Percentiles rank a stretch among this genome's conserved stretches.
Conservation (phyloP, 1,139 yeast species). For the Casaregolazyma lundiana region DNA sequence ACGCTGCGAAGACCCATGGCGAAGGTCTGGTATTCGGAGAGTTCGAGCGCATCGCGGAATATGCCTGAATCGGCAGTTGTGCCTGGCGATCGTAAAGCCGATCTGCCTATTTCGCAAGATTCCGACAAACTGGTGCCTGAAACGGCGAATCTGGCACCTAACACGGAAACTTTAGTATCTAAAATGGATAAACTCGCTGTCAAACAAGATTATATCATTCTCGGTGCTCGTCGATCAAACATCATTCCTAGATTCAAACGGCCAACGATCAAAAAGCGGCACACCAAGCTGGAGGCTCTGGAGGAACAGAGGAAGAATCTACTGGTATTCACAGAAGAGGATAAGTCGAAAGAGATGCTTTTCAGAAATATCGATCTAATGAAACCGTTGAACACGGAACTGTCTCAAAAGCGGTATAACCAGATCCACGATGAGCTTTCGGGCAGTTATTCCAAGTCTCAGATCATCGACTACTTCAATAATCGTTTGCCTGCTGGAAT, state of each 20-base stretch:
- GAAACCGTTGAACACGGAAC: constrained; percentile 28
- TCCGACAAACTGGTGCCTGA: no score
- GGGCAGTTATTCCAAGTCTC: constrained; percentile 32
- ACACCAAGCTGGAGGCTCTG: constrained; percentile 20
- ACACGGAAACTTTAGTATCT: no score
- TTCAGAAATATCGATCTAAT: constrained; percentile 31
- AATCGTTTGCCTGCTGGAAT: constrained; percentile 1
- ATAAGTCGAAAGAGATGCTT: constrained; percentile 28
- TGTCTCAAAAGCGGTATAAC: constrained; percentile 32
- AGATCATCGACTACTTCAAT: constrained; percentile 28
- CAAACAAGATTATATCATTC: constrained; percentile 21
- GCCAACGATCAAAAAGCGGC: constrained; percentile 9
- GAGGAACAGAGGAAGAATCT: constrained; percentile 30
- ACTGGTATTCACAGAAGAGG: constrained; percentile 31
- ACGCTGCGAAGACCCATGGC: background rate
- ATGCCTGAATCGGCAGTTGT: background rate
- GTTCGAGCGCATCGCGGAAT: background rate
- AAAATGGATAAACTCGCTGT: background rate
- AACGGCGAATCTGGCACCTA: no score
- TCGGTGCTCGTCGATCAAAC: constrained; percentile 26
- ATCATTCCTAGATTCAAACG: constrained; percentile 23
- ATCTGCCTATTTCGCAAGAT: no score
- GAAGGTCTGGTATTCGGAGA: background rate
- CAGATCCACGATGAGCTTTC: constrained; percentile 30
- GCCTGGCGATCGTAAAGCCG: no score